phyloP scores from a whole-genome alignment of 140 eudicot species.

The Oenanthe javanica region DNA sequence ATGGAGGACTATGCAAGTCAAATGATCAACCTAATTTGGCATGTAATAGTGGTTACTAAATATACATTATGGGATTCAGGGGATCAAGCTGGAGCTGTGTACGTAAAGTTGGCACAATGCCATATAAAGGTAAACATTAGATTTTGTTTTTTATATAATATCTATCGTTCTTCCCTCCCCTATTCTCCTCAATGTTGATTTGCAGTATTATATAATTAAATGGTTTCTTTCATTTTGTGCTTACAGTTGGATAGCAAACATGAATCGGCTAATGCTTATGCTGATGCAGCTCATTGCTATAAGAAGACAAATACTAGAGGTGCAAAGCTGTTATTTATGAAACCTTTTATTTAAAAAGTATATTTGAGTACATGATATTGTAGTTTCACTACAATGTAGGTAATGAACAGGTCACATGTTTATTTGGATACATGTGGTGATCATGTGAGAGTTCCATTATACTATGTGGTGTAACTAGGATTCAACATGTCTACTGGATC shows the following conservation, averaged over 20 bases:
- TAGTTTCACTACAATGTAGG: background rate
- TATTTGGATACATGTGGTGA: background rate
- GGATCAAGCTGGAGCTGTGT: conserved; percentile 64
- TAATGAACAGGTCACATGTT: background rate
- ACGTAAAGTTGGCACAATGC: conserved; percentile 59
- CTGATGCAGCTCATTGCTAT: conserved; percentile 50
- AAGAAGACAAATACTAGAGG: conserved; percentile 42
- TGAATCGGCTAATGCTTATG: conserved; percentile 61
- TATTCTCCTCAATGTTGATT: background rate
- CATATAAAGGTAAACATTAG: conserved; percentile 43
- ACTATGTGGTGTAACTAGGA: background rate
- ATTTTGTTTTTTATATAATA: background rate
- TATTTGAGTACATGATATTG: background rate
- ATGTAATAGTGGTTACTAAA: background rate
- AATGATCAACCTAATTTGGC: background rate
- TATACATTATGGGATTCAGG: conserved; percentile 27
- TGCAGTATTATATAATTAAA: background rate
- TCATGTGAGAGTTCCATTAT: background rate
- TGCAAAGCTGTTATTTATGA: background rate
- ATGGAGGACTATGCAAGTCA: background rate
- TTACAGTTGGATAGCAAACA: conserved; percentile 57
- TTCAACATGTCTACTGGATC: background rate
- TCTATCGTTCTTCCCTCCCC: background rate
- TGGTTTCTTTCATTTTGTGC: background rate
- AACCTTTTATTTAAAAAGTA: background rate